Evolutionary conservation across 1,284 basidiomycete genomes (phyloP).

Genomic region (Austropuccinia psidii): DNA sequence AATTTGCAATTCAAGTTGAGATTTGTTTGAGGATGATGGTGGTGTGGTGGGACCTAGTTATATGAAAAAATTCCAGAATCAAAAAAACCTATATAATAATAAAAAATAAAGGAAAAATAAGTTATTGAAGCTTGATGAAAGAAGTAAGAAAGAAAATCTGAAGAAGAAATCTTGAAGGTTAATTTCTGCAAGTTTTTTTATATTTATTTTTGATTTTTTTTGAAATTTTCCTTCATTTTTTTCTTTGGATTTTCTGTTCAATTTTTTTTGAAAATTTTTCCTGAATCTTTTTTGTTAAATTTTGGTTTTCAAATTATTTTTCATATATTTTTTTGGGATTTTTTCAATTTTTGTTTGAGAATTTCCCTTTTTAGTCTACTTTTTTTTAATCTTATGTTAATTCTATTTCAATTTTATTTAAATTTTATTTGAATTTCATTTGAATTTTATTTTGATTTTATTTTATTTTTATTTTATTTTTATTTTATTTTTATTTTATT

Average conservation of each 20-base stretch:
- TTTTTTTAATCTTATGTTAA: neutral
- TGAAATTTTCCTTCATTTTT: neutral
- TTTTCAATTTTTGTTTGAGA: neutral
- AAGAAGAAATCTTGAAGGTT: neutral
- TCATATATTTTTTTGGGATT: neutral
- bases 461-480: constrained; percentile 1
- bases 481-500: neutral
- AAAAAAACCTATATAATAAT: too few species aligned
- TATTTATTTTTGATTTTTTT: neutral
- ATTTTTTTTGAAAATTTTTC: neutral
- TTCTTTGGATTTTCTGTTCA: neutral
- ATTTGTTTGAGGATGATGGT: too few species aligned
- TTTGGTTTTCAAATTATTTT: neutral
- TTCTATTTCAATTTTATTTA: neutral
- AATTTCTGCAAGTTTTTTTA: neutral
- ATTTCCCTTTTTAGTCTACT: neutral
- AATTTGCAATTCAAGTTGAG: too few species aligned
- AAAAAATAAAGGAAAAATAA: too few species aligned
- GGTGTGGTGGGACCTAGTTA: too few species aligned
- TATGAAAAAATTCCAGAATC: too few species aligned
- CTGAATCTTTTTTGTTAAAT: neutral
- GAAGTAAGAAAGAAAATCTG: neutral
- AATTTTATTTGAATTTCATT: neutral
- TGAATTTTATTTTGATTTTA: neutral
- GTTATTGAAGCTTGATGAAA: neutral